A percentile compares a stretch with the other conserved stretches of the same genome.
Conservation (phyloP, 2,329 filamentous ascomycete species). For the Fusarium anguioides region DNA sequence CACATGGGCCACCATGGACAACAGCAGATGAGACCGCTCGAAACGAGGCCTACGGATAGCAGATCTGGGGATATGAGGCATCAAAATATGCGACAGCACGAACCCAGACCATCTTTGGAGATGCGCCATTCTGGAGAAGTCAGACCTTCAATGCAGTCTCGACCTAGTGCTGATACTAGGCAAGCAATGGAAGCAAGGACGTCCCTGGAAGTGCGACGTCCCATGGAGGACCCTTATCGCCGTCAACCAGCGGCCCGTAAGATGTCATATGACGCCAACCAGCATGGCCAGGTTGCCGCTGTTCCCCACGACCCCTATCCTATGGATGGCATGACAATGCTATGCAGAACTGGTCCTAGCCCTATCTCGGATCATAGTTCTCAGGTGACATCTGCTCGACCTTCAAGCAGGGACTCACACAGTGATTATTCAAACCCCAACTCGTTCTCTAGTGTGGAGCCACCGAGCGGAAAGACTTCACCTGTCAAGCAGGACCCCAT, state of each 20-base stretch:
- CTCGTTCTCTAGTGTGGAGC: conserved; percentile 88
- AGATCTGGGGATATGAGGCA: conserved; percentile 24
- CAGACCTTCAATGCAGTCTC: conserved; percentile 27
- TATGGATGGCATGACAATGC: conserved; percentile 96
- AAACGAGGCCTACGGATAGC: conserved; percentile 14
- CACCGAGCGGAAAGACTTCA: conserved; percentile 77
- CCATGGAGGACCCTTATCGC: conserved; percentile 42
- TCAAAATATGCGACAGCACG: conserved; percentile 17
- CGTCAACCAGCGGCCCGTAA: conserved; percentile 36
- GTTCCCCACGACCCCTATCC: conserved; percentile 95
- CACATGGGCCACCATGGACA: conserved; percentile 26
- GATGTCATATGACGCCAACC: conserved; percentile 58
- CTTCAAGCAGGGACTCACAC: conserved; percentile 86
- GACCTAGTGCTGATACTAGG: conserved; percentile 28
- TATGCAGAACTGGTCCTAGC: conserved; percentile 83
- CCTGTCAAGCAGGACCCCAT: conserved; percentile 72
- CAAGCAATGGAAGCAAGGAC: conserved; percentile 28
- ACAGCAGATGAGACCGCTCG: conserved; percentile 23
- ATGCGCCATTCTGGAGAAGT: conserved; percentile 36
- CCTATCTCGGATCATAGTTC: conserved; percentile 66
- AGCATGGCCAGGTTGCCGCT: conserved; percentile 70
- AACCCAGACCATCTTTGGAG: conserved; percentile 33
- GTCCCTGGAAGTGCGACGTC: conserved; percentile 41
- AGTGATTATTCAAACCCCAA: conserved; percentile 93
- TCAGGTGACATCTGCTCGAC: conserved; percentile 70